A percentile compares a stretch with the other conserved stretches of the same genome.
Conservation (phyloP, 1,139 yeast species). For the Zygotorulaspora mrakii region DNA sequence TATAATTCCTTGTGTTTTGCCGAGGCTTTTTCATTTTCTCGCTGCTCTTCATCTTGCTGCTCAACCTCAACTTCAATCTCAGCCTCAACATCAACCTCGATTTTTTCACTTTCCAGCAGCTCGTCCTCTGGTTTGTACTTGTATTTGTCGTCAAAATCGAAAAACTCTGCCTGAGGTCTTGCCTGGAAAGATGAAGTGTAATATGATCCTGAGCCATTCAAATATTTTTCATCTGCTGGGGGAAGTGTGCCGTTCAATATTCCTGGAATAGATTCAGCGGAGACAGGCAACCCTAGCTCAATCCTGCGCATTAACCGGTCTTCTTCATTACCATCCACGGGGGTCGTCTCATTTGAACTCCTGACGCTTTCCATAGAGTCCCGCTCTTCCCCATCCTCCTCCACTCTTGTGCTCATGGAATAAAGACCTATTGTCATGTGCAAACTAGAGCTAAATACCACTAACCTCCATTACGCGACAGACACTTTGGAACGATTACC, state of each 20-base stretch:
- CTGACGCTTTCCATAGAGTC: neutral
- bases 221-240: slow-evolving; percentile 15
- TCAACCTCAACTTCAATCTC: slow-evolving; percentile 2
- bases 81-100: too few relatives aligned
- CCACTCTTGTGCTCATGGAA: neutral
- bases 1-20: slow-evolving; percentile 12
- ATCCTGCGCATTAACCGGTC: neutral
- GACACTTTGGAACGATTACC: too few relatives aligned
- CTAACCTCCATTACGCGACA: too few relatives aligned
- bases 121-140: slow-evolving; percentile 11
- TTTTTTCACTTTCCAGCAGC: too few relatives aligned
- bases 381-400: slow-evolving; percentile 1
- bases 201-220: slow-evolving; percentile 15
- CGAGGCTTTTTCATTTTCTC: slow-evolving; percentile 1
- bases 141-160: slow-evolving; percentile 24
- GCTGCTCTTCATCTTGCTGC: slow-evolving; percentile 5
- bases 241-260: slow-evolving; percentile 3
- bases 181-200: slow-evolving; percentile 26
- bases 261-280: neutral
- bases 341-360: neutral
- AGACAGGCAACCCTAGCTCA: neutral
- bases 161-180: slow-evolving; percentile 28
- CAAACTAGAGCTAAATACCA: neutral
- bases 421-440: neutral
- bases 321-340: neutral